A percentile compares a stretch with the other conserved stretches of the same genome.
phyloP scores from a whole-genome alignment of 345 rosid species.

The Arabis alpina region DNA sequence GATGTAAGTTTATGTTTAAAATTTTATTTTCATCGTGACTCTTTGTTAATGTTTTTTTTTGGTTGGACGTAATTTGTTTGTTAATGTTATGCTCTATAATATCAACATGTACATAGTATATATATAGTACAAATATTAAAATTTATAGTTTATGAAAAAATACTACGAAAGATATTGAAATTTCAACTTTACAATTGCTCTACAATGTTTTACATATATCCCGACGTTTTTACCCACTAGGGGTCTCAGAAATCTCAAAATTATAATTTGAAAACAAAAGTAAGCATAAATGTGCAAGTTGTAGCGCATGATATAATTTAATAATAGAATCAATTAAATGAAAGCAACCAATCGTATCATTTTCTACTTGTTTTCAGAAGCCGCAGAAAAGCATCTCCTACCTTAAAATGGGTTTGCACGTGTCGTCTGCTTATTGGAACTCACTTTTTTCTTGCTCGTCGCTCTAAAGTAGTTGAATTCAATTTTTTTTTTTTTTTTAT shows the following conservation, averaged over 20 bases:
- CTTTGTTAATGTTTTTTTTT: too few relatives aligned
- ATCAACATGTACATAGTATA: too few relatives aligned
- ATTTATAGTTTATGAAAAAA: too few relatives aligned
- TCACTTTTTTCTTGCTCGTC: not conserved
- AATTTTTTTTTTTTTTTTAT: too few relatives aligned
- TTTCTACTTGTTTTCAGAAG: constrained; percentile 48
- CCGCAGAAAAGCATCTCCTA: constrained; percentile 48
- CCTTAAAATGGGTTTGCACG: constrained; percentile 56
- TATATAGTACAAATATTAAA: too few relatives aligned
- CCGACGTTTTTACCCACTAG: not conserved
- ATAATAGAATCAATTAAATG: constrained; percentile 18
- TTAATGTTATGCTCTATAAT: too few relatives aligned
- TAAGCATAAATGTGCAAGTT: constrained; percentile 25
- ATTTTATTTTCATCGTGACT: too few relatives aligned
- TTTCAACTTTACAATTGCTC: too few relatives aligned
- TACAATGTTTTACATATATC: not conserved
- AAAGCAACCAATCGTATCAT: constrained; percentile 37
- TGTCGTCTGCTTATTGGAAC: constrained; percentile 42
- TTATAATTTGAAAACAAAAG: constrained; percentile 8
- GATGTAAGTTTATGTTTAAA: not conserved
- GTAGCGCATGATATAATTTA: constrained; percentile 29
- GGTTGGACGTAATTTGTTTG: too few relatives aligned
- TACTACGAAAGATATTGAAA: too few relatives aligned
- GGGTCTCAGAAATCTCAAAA: not conserved
- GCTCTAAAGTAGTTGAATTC: not conserved